Evolutionary conservation across 2,329 filamentous ascomycete genomes (phyloP), one percentile per base, ranked within the genome.

Genomic region (Calonectria naviculata): DNA sequence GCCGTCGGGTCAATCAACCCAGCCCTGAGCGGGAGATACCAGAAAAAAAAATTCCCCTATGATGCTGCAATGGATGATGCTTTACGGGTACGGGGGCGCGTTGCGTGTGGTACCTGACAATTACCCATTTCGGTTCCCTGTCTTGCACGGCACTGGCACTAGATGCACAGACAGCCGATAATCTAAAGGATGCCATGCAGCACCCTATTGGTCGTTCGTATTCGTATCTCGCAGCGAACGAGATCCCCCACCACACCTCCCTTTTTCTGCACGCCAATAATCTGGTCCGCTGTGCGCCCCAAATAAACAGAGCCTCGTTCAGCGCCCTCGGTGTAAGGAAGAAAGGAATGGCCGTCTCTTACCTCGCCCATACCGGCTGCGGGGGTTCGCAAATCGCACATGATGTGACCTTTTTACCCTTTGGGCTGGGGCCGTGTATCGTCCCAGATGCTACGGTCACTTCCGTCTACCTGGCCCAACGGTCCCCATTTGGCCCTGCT

Each of bases 221-320:
- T 70, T 70, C 67, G 67, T 66, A 70, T 70, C 31, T 56, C 46
- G 28, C 19, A 28, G 54, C 28, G 28, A 62, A 28, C 67, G 67
- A 70, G 62, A 70, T 69, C 67, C 67, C 61, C 67, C 67, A 69
- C 67, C 44, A 60, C 58, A 64, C 61, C 49, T 52, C 62, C 47
- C 36, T 54, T 56, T 56, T 38, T 26, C 26, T 44, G 36, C 42
- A 17, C 19, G 54, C 26, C 42, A 54, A 34, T 46, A 31, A 54
- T 47, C 29, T 63, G 29, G 38, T 49, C 31, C 36, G 24, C 21
- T 24, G 26, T 60, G 49, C 38, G 19, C n/a, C 44, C 36, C 26
- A 17, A 29, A 56, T 41, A 44, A 46, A 54, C 38, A 69, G 60
- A 69, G 60, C 60, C 67, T 69, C 47, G 17, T 29, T 38, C 17